These are phyloP conservation scores for Talaromyces ruber DNA, from an alignment of 495 filamentous ascomycete genomes.

Conservation along the genomic window DNA sequence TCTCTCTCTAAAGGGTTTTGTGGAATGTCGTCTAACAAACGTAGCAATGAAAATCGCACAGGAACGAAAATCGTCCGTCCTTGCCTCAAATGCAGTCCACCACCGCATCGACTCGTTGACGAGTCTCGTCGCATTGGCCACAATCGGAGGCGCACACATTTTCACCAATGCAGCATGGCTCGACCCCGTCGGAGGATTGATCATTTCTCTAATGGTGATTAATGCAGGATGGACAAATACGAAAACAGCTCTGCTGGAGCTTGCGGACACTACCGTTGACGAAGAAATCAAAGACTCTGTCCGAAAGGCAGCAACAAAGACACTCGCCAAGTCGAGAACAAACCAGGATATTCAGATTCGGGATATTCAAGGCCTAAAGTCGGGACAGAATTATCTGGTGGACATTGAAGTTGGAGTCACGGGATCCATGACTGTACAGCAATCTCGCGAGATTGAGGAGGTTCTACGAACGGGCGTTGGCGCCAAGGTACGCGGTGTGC, in stretches of 20 bases:
- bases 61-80: constrained; percentile 86
- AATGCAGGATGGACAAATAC: constrained; percentile 87
- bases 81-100: constrained; percentile 94
- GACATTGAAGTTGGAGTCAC: constrained; percentile 80
- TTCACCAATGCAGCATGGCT: constrained; percentile 79
- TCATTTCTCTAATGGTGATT: constrained; percentile 89
- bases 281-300: constrained; percentile 67
- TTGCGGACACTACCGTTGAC: constrained; percentile 84
- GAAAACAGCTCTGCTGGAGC: constrained; percentile 66
- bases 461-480: constrained; percentile 60
- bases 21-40: constrained; percentile 9
- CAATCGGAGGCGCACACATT: constrained; percentile 83
- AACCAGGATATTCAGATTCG: constrained; percentile 45
- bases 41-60: constrained; percentile 93
- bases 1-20: background rate
- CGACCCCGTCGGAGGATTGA: constrained; percentile 86
- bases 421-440: constrained; percentile 57
- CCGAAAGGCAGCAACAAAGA: constrained; percentile 51
- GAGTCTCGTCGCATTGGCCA: constrained; percentile 80
- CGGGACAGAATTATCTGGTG: constrained; percentile 88
- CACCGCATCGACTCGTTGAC: constrained; percentile 95
- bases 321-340: constrained; percentile 36
- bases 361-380: constrained; percentile 80
- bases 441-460: constrained; percentile 61
- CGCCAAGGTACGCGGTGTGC: constrained; percentile 68